Conservation (phyloP, 176 grass and related monocot species). For the Aegilops speltoides region DNA sequence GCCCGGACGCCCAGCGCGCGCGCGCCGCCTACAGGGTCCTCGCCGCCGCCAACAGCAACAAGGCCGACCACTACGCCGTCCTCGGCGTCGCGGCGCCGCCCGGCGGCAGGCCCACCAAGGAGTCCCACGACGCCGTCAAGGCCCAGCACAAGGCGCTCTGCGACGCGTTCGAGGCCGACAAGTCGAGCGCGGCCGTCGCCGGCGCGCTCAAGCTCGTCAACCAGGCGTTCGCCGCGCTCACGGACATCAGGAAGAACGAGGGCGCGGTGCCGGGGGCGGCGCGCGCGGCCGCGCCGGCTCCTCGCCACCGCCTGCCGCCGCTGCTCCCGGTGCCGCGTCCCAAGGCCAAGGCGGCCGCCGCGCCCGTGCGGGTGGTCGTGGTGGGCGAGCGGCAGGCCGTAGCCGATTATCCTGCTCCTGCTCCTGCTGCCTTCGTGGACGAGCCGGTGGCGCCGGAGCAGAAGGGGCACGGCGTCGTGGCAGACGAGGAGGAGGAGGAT, state of each 20-base stretch:
- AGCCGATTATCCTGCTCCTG: background rate
- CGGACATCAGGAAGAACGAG: conserved; percentile 19
- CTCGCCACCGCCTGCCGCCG: background rate
- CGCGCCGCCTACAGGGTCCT: background rate
- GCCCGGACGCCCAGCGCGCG: background rate
- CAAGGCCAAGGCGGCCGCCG: background rate
- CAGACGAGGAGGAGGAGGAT: no score
- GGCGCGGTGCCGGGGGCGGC: no score
- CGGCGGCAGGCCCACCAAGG: background rate
- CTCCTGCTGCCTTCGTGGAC: background rate
- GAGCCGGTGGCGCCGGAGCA: background rate
- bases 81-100: background rate
- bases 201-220: conserved; percentile 1
- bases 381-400: background rate
- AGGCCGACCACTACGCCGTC: background rate
- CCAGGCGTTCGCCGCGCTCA: conserved; percentile 9
- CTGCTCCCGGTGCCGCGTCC: background rate
- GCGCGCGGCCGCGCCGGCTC: background rate
- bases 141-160: background rate
- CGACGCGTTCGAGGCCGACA: background rate
- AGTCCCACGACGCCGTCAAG: conserved; percentile 8
- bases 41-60: background rate
- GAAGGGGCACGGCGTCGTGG: no score
- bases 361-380: background rate
- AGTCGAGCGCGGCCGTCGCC: background rate